These are phyloP conservation scores for Prunus padus DNA, from an alignment of 306 rosid genomes.

Conservation along the genomic window DNA sequence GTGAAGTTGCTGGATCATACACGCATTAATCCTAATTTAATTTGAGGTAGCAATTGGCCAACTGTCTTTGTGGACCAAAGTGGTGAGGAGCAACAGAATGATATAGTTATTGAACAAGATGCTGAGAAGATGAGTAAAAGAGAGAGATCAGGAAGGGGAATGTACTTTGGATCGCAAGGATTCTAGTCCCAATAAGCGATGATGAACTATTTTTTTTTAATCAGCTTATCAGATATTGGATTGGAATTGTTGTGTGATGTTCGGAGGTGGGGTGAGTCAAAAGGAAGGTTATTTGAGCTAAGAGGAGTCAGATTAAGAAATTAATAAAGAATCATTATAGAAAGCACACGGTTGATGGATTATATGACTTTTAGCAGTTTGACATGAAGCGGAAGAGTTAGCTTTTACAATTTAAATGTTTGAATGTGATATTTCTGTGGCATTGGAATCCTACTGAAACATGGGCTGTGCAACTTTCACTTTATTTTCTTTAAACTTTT, in stretches of 20 bases:
- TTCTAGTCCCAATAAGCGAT: neutral
- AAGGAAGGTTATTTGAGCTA: neutral
- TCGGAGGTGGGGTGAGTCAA: neutral
- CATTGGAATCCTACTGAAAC: neutral
- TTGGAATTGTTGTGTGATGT: neutral
- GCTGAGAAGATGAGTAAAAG: neutral
- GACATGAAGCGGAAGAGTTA: neutral
- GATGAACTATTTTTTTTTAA: neutral
- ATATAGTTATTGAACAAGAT: neutral
- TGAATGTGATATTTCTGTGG: neutral
- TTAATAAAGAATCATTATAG: neutral
- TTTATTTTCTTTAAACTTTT: neutral
- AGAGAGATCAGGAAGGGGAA: neutral
- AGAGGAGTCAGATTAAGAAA: neutral
- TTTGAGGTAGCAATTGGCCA: neutral
- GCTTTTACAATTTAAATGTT: neutral
- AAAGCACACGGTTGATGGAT: neutral
- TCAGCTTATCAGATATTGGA: neutral
- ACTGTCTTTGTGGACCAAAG: neutral
- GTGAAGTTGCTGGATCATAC: neutral
- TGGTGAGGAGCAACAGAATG: neutral
- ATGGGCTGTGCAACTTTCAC: neutral
- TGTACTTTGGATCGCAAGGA: neutral
- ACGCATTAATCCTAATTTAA: neutral
- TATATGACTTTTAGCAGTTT: constrained; percentile 1